phyloP scores from a whole-genome alignment of 2,329 filamentous ascomycete genomes.

The Arthrobotrys conoides region DNA sequence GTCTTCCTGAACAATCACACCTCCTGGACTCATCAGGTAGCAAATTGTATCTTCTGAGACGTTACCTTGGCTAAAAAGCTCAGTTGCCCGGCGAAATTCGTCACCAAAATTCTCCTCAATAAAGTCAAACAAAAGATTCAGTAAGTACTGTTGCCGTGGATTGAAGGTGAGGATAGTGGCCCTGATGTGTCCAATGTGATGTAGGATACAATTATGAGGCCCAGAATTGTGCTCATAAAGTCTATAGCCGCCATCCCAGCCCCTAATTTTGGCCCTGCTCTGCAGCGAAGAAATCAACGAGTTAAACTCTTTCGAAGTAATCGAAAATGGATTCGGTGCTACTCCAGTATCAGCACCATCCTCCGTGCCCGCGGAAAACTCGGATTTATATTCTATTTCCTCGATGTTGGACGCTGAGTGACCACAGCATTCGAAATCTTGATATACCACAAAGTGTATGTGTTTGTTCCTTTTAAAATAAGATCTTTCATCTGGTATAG shows the following conservation, averaged over 20 bases:
- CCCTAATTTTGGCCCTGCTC: neutral
- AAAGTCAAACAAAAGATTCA: conserved; percentile 1
- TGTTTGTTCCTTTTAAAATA: neutral
- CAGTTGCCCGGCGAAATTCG: neutral
- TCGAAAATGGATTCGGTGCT: neutral
- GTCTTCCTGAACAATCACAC: neutral
- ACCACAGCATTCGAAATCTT: neutral
- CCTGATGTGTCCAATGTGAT: neutral
- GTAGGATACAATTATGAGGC: neutral
- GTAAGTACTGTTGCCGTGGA: neutral
- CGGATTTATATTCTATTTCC: neutral
- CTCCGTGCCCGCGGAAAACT: neutral
- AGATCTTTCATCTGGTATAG: neutral
- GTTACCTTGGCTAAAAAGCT: neutral
- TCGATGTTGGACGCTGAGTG: neutral
- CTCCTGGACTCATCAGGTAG: neutral
- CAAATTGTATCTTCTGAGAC: neutral
- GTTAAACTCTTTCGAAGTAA: neutral
- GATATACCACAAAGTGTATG: conserved; percentile 9
- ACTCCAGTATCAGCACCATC: neutral
- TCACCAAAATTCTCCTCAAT: neutral
- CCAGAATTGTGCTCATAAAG: neutral
- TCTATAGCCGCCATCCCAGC: neutral
- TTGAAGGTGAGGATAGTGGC: neutral
- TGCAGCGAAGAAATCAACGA: neutral